These are phyloP conservation scores for Leishmania tarentolae DNA, from an alignment of 208 protist genomes.

Conservation along the genomic window DNA sequence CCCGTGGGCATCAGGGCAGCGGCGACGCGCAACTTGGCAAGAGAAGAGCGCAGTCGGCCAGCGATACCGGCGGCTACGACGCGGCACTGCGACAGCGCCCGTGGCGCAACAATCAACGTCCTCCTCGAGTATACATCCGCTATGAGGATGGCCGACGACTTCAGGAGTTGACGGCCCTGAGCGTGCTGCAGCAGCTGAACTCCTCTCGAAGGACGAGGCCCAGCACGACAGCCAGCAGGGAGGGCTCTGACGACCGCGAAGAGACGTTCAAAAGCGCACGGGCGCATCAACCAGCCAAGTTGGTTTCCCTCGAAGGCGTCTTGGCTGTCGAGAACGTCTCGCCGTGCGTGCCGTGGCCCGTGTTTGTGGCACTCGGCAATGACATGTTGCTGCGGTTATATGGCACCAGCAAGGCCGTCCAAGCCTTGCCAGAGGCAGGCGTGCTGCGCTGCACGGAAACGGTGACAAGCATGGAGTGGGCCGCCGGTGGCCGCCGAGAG, in stretches of 20 bases:
- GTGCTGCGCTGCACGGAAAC: constrained; percentile 55
- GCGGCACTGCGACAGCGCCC: constrained; percentile 32
- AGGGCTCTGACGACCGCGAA: constrained; percentile 9
- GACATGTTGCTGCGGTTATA: constrained; percentile 77
- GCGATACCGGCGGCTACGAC: constrained; percentile 39
- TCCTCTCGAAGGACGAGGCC: not conserved
- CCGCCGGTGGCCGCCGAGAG: constrained; percentile 34
- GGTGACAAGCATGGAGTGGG: constrained; percentile 68
- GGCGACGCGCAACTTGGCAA: not conserved
- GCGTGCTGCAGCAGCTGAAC: constrained; percentile 28
- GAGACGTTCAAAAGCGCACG: not conserved
- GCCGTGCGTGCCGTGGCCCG: constrained; percentile 40
- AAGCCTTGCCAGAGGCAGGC: constrained; percentile 62
- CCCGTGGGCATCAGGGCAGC: not conserved
- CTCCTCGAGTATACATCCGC: constrained; percentile 34
- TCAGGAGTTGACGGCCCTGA: constrained; percentile 33
- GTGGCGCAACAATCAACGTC: constrained; percentile 47
- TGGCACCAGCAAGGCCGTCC: constrained; percentile 51
- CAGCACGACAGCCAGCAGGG: constrained; percentile 11
- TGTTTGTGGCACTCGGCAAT: constrained; percentile 52
- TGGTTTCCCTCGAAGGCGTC: constrained; percentile 30
- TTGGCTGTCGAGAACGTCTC: constrained; percentile 47
- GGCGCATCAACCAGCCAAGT: constrained; percentile 26
- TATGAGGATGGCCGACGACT: constrained; percentile 66
- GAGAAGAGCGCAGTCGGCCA: not conserved